These are phyloP conservation scores for Pyrenopolyporus hunteri DNA, from an alignment of 495 filamentous ascomycete species.

Conservation along the genomic window DNA sequence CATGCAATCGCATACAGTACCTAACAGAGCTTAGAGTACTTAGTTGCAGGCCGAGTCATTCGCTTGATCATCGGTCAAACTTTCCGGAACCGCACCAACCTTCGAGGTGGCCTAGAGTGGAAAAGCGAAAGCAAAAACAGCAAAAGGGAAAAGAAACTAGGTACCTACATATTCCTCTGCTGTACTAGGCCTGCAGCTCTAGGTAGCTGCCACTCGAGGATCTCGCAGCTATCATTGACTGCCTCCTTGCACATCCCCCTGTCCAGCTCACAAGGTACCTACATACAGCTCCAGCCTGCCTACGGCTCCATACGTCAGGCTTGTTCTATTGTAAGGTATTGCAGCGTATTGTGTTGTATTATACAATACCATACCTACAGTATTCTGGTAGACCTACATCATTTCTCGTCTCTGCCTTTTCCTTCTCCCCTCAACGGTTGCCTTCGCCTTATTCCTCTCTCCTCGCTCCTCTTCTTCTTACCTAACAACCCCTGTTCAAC, in stretches of 20 bases:
- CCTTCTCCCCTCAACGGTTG: slow-evolving; percentile 1
- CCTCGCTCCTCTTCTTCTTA: not conserved
- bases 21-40: not conserved
- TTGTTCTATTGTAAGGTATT: not conserved
- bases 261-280: slow-evolving; percentile 23
- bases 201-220: slow-evolving; percentile 28
- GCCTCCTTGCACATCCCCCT: slow-evolving; percentile 15
- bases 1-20: too few species aligned
- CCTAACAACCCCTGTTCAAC: not conserved
- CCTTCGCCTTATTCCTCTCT: not conserved
- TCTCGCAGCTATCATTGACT: slow-evolving; percentile 31
- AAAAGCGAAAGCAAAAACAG: too few species aligned
- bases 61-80: slow-evolving; percentile 43
- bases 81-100: slow-evolving; percentile 10
- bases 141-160: slow-evolving; percentile 4
- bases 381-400: slow-evolving; percentile 8
- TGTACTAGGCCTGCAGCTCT: slow-evolving; percentile 16
- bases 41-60: slow-evolving; percentile 41
- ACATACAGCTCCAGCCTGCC: slow-evolving; percentile 26
- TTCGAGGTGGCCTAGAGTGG: slow-evolving; percentile 17
- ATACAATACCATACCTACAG: slow-evolving; percentile 5
- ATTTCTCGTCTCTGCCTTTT: not conserved
- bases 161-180: not conserved
- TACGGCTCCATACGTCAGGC: slow-evolving; percentile 11
- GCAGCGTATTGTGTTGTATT: not conserved